Evolutionary conservation across 2,329 filamentous ascomycete species (phyloP), one percentile per base, ranked within the genome.

Genomic region (Cephalotrichum gorgonifer): DNA sequence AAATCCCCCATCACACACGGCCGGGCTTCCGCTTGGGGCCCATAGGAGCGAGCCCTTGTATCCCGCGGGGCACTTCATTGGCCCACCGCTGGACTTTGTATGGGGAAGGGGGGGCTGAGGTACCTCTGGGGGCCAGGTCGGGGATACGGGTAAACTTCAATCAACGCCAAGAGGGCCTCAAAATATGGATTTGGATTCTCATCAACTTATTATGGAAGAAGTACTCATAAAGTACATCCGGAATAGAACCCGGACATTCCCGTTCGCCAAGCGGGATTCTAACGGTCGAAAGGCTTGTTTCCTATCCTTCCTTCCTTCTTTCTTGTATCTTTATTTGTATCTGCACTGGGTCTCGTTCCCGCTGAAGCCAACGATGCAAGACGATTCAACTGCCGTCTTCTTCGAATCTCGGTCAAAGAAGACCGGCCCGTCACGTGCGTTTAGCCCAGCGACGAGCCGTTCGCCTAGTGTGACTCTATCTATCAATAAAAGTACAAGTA

Each of bases 161-260:
- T 27, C 15, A 8, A 12, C 30, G 45, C 45, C 45, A 47, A 47
- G 45, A 47, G 45, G 45, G 45, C 45, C 45, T 47, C 45, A 47
- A 47, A 47, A 47, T 47, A 33, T 20, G 3, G 17, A 8, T 17
- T 22, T 39, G n/a, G 17, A 17, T 22, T 11, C 35, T 20, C n/a
- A 20, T 20, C 35, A 39, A 20, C 35, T 39, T 11, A n/a, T 39
- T 6, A 7, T 11, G 11, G 17, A 20, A 22, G 35, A n/a, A n/a
- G n/a, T n/a, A n/a, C n/a, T n/a, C n/a, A n/a, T n/a, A n/a, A n/a
- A n/a, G n/a, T n/a, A n/a, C n/a, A n/a, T n/a, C n/a, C n/a, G n/a
- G n/a, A n/a, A n/a, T n/a, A n/a, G n/a, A n/a, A 11, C 30, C 35
- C 35, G 17, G 35, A 4, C n/a, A 39, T 20, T 39, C 17, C 35